Evolutionary conservation across 2,329 filamentous ascomycete species (phyloP), one percentile per base, ranked within the genome.

Genomic region (Metarhizium album): DNA sequence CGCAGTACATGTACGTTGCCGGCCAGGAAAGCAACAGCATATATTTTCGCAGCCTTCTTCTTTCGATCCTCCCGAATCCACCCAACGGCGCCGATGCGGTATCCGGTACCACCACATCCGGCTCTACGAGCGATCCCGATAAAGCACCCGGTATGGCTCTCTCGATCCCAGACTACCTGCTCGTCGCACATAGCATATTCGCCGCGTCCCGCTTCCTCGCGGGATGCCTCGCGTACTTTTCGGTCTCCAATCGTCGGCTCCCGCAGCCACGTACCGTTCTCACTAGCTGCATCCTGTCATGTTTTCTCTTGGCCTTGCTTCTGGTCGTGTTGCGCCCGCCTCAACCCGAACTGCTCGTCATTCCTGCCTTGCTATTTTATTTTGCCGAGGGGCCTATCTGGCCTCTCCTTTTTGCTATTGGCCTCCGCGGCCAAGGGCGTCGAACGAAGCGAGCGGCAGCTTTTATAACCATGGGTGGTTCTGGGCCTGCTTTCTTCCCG

Each of bases 351-450:
- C 56, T 76, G 0, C 63, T 82, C 23, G 68, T 72, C 23, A 72
- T 80, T n/a, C 83, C 87, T 56, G 70, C 86, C 2, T 73, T 83
- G 38, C 59, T 90, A 27, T 85, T 86, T 55, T 83, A 88, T 57
- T 88, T 94, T 66, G 88, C 87, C 60, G 87, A 91, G 64, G 86
- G 84, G 0, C 87, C 89, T 48, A 80, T 88, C 58, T 95, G 87
- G 74, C 89, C 90, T 0, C 82, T 90, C 2, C 83, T 93, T 53
- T 89, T 90, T 57, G 82, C 86, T 3, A 76, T 93, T 13, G 86
- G 85, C 3, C 82, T 95, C 53, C 80, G 87, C 2, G 88, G 89
- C 1, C 79, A 94, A 47, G 89, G 89, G 0, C 76, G 79, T n/a
- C 78, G 87, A 56, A 90, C 86, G 3, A 94, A 94, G 69, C 78